Conservation (phyloP, 768 basidiomycete genomes). For the Clavulina sp. region DNA sequence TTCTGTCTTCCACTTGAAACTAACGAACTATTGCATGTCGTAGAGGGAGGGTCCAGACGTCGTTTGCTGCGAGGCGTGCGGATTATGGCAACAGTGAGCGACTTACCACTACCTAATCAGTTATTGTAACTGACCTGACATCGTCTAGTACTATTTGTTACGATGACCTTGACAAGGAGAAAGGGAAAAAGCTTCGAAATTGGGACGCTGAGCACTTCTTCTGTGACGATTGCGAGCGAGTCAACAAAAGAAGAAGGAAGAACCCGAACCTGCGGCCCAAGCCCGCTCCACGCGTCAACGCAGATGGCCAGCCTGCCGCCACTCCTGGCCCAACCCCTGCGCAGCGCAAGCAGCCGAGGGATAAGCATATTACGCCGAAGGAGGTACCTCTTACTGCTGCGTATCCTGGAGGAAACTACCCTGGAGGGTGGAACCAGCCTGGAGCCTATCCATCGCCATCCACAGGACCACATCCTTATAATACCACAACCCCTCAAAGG, state of each 20-base stretch:
- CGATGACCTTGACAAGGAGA: constrained; percentile 45
- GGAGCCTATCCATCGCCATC: too few relatives aligned
- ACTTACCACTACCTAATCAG: not conserved
- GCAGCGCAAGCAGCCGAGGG: too few relatives aligned
- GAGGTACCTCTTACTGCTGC: too few relatives aligned
- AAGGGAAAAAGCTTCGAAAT: constrained; percentile 50
- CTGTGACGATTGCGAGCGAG: constrained; percentile 41
- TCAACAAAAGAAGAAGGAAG: not conserved
- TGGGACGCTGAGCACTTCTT: constrained; percentile 80
- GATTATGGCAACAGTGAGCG: constrained; percentile 62
- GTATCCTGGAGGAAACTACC: too few relatives aligned
- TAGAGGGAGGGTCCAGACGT: constrained; percentile 69
- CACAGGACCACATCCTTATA: too few relatives aligned
- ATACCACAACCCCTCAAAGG: too few relatives aligned
- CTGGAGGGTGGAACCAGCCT: too few relatives aligned
- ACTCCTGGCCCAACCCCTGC: too few relatives aligned
- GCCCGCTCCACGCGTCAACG: not conserved
- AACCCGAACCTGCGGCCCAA: not conserved
- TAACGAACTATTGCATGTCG: constrained; percentile 6
- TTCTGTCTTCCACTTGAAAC: constrained; percentile 3
- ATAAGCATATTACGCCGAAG: too few relatives aligned
- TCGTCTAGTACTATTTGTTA: constrained; percentile 44
- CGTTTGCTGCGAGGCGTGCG: constrained; percentile 67
- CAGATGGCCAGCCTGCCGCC: not conserved
- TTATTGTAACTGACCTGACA: not conserved